A percentile compares a stretch with the other conserved stretches of the same genome.
These are phyloP conservation scores for Aspergillus tubingensis DNA, from an alignment of 2,329 filamentous ascomycete species.

Conservation along the genomic window DNA sequence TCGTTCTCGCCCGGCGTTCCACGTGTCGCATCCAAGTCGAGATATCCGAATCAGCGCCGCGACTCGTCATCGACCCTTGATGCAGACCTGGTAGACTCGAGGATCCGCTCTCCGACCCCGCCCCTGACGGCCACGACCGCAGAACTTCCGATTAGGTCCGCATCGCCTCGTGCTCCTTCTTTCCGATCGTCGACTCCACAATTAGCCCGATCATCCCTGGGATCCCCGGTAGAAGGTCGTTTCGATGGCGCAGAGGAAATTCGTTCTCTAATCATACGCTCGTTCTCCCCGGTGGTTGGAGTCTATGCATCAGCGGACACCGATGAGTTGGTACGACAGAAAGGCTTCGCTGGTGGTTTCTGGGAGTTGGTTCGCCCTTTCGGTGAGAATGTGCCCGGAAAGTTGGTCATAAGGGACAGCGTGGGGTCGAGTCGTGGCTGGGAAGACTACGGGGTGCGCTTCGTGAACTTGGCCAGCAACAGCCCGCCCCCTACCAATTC, in stretches of 20 bases:
- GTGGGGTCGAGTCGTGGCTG: constrained; percentile 78
- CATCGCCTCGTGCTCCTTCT: constrained; percentile 65
- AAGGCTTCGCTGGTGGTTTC: constrained; percentile 80
- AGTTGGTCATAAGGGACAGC: constrained; percentile 87
- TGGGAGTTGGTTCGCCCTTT: constrained; percentile 87
- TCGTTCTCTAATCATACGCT: constrained; percentile 70
- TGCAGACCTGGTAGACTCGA: constrained; percentile 52
- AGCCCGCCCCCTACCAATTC: constrained; percentile 37
- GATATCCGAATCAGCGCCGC: constrained; percentile 51
- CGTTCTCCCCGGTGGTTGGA: constrained; percentile 86
- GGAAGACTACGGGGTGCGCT: constrained; percentile 89
- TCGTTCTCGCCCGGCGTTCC: constrained; percentile 68
- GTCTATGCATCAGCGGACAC: constrained; percentile 86
- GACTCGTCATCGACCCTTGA: constrained; percentile 53
- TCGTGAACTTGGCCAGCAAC: constrained; percentile 65
- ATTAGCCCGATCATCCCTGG: constrained; percentile 50
- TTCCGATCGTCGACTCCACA: constrained; percentile 57
- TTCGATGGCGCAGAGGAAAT: constrained; percentile 57
- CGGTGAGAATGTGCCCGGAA: constrained; percentile 83
- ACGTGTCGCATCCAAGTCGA: constrained; percentile 61
- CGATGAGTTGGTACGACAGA: constrained; percentile 74
- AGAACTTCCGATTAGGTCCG: constrained; percentile 67
- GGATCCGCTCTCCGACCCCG: constrained; percentile 58
- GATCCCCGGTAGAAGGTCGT: constrained; percentile 55
- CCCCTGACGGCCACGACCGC: constrained; percentile 61